Evolutionary conservation across 768 basidiomycete species (phyloP).

Genomic region (Mycena maculata): DNA sequence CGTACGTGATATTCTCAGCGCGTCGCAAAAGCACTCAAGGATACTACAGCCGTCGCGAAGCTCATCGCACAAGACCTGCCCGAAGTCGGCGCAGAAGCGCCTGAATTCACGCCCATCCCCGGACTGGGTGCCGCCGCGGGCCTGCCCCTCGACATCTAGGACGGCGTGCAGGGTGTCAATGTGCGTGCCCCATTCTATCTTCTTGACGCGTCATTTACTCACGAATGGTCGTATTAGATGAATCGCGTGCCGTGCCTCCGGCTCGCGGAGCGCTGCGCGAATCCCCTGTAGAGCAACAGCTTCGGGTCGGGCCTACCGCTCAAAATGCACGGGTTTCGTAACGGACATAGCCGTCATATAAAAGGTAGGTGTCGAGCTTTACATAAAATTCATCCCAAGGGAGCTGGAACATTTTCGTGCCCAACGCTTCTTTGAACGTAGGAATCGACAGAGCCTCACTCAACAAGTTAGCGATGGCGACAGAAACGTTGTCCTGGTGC

Average conservation of each 20-base stretch:
- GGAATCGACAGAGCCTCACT: no score
- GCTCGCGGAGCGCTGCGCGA: constrained; percentile 70
- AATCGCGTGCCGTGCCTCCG: constrained; percentile 72
- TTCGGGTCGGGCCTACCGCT: constrained; percentile 4
- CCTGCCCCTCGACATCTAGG: constrained; percentile 64
- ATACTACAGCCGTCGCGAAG: constrained; percentile 46
- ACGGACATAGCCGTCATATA: no score
- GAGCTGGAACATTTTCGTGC: no score
- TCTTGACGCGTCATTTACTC: neutral
- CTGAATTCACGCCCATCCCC: constrained; percentile 63
- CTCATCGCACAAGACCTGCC: constrained; percentile 52
- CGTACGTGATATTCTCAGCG: constrained; percentile 33
- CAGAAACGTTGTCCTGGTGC: no score
- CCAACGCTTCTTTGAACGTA: no score
- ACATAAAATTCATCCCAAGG: no score
- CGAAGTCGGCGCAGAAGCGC: constrained; percentile 47
- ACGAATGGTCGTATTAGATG: constrained; percentile 54
- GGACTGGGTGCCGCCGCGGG: constrained; percentile 60
- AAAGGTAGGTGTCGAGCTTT: no score
- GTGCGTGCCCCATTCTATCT: constrained; percentile 52
- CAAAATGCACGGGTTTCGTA: constrained; percentile 70
- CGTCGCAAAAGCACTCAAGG: constrained; percentile 45
- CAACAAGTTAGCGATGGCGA: no score
- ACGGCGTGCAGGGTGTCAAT: constrained; percentile 64
- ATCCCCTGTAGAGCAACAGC: constrained; percentile 51